Conservation (phyloP, 2,329 filamentous ascomycete species). For the Colletotrichum cuscutae region DNA sequence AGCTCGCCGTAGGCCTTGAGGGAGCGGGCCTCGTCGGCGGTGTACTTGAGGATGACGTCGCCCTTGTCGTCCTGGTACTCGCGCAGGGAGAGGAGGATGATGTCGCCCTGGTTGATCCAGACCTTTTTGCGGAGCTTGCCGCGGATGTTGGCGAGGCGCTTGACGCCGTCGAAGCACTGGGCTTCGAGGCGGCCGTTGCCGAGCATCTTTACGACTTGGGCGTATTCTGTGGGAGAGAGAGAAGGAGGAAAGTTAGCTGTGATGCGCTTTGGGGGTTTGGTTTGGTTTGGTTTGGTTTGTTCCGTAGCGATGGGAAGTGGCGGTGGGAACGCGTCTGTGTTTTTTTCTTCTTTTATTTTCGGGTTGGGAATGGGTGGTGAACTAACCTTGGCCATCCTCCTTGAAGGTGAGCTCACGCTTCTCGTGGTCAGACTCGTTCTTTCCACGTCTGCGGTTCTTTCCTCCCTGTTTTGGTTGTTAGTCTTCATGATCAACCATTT, state of each 20-base stretch:
- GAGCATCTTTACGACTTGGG: constrained; percentile 95
- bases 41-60: constrained; percentile 97
- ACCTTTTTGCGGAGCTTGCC: constrained; percentile 99
- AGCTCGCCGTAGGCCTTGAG: constrained; percentile 98
- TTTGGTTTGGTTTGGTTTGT: constrained; percentile 1
- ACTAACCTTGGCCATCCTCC: constrained; percentile 88
- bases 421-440: constrained; percentile 99
- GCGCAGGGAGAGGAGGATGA: constrained; percentile 86
- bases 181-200: constrained; percentile 95
- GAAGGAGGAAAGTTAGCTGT: neutral
- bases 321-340: neutral
- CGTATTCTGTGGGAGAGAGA: constrained; percentile 71
- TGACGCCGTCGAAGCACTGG: constrained; percentile 93
- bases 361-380: neutral
- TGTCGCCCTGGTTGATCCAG: constrained; percentile 99
- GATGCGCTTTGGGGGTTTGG: neutral
- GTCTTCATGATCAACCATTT: neutral
- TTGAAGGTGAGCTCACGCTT: constrained; percentile 99
- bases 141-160: constrained; percentile 75
- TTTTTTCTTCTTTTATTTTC: neutral
- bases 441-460: constrained; percentile 98
- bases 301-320: neutral
- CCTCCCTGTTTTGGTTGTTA: constrained; percentile 73
- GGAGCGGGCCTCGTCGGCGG: constrained; percentile 91
- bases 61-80: constrained; percentile 97